phyloP scores from a whole-genome alignment of 2,329 filamentous ascomycete genomes.

The Pseudocercospora crystallina region DNA sequence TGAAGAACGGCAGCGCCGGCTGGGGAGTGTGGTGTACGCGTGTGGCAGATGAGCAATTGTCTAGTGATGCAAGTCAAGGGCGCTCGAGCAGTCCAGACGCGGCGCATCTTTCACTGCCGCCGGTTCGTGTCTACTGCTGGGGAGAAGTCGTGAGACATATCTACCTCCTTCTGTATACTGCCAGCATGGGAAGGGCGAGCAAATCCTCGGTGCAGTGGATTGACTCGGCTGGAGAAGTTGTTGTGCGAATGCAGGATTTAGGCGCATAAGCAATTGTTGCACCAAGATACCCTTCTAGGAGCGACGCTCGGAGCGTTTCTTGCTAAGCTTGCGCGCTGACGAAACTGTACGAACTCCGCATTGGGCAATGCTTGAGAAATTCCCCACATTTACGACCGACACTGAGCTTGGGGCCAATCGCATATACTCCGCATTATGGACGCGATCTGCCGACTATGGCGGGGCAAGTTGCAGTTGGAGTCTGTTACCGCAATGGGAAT shows the following conservation, averaged over 20 bases:
- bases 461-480: too few relatives aligned
- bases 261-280: too few relatives aligned
- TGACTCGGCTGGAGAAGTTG: conserved; percentile 58
- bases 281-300: too few relatives aligned
- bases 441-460: too few relatives aligned
- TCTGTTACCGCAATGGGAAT: too few relatives aligned
- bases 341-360: too few relatives aligned
- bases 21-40: conserved; percentile 65
- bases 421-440: too few relatives aligned
- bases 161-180: conserved; percentile 73
- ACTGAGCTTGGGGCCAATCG: too few relatives aligned
- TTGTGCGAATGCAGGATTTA: conserved; percentile 50
- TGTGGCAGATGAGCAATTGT: conserved; percentile 24
- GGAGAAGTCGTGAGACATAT: conserved; percentile 70
- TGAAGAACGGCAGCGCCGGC: conserved; percentile 60
- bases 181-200: conserved; percentile 63
- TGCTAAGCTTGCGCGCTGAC: too few relatives aligned
- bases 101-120: conserved; percentile 27
- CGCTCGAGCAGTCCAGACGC: conserved; percentile 8
- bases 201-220: conserved; percentile 64
- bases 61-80: neutral
- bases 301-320: too few relatives aligned
- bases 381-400: too few relatives aligned
- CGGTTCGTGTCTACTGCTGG: conserved; percentile 73
- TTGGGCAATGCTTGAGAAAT: too few relatives aligned